Percentiles rank a stretch among this genome's conserved stretches.
phyloP scores from a whole-genome alignment of 2,329 filamentous ascomycete genomes.

The Thyridium curvatum region DNA sequence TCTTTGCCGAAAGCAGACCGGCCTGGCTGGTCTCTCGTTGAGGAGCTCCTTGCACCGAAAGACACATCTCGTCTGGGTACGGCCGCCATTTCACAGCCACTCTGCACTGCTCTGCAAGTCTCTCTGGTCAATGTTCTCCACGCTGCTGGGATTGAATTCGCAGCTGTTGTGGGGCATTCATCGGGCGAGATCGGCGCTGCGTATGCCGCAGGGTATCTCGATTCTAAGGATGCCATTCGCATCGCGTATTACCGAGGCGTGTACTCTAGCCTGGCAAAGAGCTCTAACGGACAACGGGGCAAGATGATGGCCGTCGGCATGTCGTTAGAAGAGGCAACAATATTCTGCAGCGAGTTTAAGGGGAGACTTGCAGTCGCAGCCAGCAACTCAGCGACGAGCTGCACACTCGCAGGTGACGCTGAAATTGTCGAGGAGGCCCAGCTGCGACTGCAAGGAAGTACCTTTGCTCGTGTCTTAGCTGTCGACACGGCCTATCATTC shows the following conservation, averaged over 20 bases:
- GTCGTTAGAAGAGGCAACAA: no score
- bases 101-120: conserved; percentile 5
- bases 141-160: conserved; percentile 1
- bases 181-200: conserved; percentile 9
- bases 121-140: conserved; percentile 1
- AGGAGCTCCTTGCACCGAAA: not conserved
- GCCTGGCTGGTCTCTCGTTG: not conserved
- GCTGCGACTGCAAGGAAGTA: no score
- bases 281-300: not conserved
- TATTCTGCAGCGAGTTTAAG: no score
- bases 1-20: not conserved
- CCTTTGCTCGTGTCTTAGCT: no score
- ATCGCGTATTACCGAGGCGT: no score
- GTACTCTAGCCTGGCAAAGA: no score
- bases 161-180: conserved; percentile 3
- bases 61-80: not conserved
- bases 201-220: conserved; percentile 4
- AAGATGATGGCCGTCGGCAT: no score
- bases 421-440: no score
- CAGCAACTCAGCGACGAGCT: no score
- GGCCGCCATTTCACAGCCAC: conserved; percentile 3
- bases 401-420: no score
- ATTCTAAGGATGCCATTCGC: not conserved
- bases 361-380: no score
- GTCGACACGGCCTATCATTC: no score